Conservation (phyloP, 257 asterid genomes). For the Echites panduratus region DNA sequence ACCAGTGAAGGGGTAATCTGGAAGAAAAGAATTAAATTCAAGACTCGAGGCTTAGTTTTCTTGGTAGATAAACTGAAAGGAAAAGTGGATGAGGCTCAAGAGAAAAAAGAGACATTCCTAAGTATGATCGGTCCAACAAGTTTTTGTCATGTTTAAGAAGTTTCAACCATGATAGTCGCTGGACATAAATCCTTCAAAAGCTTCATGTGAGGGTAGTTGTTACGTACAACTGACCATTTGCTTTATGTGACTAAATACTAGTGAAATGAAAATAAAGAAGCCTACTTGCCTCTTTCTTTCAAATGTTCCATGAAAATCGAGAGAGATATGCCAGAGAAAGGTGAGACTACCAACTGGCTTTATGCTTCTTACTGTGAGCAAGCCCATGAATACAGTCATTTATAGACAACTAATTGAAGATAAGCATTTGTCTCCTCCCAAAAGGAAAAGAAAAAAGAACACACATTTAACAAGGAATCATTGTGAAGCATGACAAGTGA, state of each 20-base stretch:
- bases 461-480: too few species aligned
- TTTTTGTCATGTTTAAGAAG: slow-evolving; percentile 19
- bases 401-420: slow-evolving; percentile 4
- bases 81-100: slow-evolving; percentile 6
- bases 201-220: slow-evolving; percentile 26
- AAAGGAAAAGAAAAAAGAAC: too few species aligned
- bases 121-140: too few species aligned
- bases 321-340: background rate
- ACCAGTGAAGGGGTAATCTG: too few species aligned
- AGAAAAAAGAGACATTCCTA: background rate
- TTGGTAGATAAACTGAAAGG: slow-evolving; percentile 20
- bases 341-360: slow-evolving; percentile 6
- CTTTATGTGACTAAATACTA: slow-evolving; percentile 19
- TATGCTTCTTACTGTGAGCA: background rate
- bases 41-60: slow-evolving; percentile 17
- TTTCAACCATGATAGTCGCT: background rate
- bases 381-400: slow-evolving; percentile 4
- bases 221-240: slow-evolving; percentile 7
- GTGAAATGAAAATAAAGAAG: background rate
- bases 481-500: too few species aligned
- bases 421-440: background rate
- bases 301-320: slow-evolving; percentile 1
- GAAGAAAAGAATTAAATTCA: slow-evolving; percentile 13
- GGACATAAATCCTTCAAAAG: slow-evolving; percentile 12
- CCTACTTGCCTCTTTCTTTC: background rate